Conservation (phyloP, 129 eudicot species). For the Artemisia annua region DNA sequence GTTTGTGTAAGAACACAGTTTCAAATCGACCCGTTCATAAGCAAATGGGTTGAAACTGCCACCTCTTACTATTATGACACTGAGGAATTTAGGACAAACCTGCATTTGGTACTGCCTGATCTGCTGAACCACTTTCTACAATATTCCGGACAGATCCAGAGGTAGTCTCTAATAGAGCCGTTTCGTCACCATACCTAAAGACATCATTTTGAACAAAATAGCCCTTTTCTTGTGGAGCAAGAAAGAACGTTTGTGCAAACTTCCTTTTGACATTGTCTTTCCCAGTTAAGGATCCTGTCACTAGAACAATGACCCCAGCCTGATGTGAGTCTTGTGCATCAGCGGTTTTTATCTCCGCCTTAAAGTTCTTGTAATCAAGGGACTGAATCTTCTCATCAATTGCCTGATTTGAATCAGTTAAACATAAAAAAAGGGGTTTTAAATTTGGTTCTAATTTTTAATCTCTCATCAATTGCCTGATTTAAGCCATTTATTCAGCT, state of each 20-base stretch:
- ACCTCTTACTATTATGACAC: neutral
- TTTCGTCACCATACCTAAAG: constrained; percentile 63
- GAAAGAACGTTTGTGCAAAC: constrained; percentile 78
- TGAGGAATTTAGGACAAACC: constrained; percentile 38
- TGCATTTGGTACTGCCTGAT: constrained; percentile 40
- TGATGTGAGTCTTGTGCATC: constrained; percentile 79
- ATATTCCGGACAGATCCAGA: constrained; percentile 24
- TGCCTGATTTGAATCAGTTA: constrained; percentile 38
- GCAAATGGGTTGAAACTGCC: too few relatives aligned
- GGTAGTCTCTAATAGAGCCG: constrained; percentile 33
- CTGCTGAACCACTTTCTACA: constrained; percentile 24
- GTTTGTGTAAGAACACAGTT: too few relatives aligned
- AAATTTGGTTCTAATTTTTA: too few relatives aligned
- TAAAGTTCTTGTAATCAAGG: constrained; percentile 68
- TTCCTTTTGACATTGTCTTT: constrained; percentile 60
- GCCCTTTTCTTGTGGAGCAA: constrained; percentile 89
- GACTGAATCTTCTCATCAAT: constrained; percentile 69
- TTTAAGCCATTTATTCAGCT: too few relatives aligned
- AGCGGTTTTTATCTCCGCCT: constrained; percentile 84
- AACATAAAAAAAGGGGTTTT: neutral
- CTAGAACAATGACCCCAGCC: constrained; percentile 71
- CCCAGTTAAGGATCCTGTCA: constrained; percentile 85
- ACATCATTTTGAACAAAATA: constrained; percentile 79
- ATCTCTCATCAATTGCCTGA: too few relatives aligned
- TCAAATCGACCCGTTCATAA: too few relatives aligned